Percentiles rank a stretch among this genome's conserved stretches.
Conservation (phyloP, 345 rosid genomes). For the Linum lewisii region DNA sequence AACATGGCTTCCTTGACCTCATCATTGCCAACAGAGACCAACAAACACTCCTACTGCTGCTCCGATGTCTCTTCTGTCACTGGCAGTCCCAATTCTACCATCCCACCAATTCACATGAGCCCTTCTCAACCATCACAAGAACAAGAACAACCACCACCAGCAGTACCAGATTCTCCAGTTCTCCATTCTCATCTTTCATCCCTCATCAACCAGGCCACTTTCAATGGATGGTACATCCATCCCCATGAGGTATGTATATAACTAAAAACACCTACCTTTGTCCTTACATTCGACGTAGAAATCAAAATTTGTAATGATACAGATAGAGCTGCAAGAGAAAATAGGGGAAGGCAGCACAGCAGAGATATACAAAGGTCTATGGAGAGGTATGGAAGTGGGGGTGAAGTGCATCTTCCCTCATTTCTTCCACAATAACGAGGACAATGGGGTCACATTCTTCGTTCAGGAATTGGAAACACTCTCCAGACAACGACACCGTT, state of each 20-base stretch:
- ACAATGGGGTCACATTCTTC: conserved; percentile 22
- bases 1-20: conserved; percentile 38
- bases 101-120: not conserved
- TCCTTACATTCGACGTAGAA: too few species aligned
- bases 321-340: conserved; percentile 34
- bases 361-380: conserved; percentile 34
- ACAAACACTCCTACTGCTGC: conserved; percentile 9
- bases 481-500: conserved; percentile 43
- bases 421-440: conserved; percentile 31
- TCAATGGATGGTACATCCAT: conserved; percentile 42
- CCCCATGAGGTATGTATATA: too few species aligned
- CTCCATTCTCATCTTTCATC: conserved; percentile 17
- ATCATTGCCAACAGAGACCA: conserved; percentile 21
- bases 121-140: too few species aligned
- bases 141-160: not conserved
- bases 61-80: not conserved
- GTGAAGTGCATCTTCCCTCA: conserved; percentile 45
- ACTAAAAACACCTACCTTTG: too few species aligned
- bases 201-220: conserved; percentile 30
- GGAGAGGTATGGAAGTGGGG: conserved; percentile 56
- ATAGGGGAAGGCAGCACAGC: conserved; percentile 49
- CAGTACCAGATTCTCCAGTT: too few species aligned
- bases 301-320: too few species aligned
- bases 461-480: conserved; percentile 48
- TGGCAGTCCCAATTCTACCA: not conserved